Evolutionary conservation across 345 rosid genomes (phyloP), one percentile per base, ranked within the genome.

Genomic region (Citrus medica): DNA sequence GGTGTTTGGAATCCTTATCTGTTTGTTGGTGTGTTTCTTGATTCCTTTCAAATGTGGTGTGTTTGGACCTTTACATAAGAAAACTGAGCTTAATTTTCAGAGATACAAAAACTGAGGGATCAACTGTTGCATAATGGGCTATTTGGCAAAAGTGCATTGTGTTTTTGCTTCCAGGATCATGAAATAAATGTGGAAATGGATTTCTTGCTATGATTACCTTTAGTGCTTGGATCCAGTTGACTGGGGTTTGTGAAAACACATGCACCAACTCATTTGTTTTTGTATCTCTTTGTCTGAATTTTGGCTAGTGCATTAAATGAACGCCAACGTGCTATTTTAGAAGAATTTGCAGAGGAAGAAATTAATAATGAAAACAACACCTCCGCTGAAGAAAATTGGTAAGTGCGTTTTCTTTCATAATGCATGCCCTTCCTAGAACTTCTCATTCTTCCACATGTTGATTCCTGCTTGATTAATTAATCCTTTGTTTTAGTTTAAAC

Each of bases 331-430:
- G 89, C 89, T 66, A 89, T 95, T 67, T 81, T 95, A 78, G 99
- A 95, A 87, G 98, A 95, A 85, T 85, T 93, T 81, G 93, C 94
- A 8, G 75, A 81, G 86, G 99, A 95, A 87, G 98, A 95, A 86
- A 86, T 92, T 73, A 71, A 87, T 59, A 86, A 78, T 78, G 93
- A 90, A 73, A 84, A 81, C 53, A 79, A 67, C 22, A 76, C 82
- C 33, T 79, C 78, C 67, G 7, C 32, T 51, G 87, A 81, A 79
- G 94, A 89, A 81, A 90, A 84, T 74, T 88, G 94, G 98, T 93
- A 84, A 84, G 97, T 60, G 59, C 9, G 70, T 58, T 13, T 60
- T 77, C 71, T 63, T 64, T 63, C 71, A 76, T 28, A 27, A 73
- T 62, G 59, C 67, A 60, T 48, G 25, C 71, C 76, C 60, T 71